Base-by-base conservation (phyloP, 129 eudicot genomes). In the Cynara cardunculus region DNA sequence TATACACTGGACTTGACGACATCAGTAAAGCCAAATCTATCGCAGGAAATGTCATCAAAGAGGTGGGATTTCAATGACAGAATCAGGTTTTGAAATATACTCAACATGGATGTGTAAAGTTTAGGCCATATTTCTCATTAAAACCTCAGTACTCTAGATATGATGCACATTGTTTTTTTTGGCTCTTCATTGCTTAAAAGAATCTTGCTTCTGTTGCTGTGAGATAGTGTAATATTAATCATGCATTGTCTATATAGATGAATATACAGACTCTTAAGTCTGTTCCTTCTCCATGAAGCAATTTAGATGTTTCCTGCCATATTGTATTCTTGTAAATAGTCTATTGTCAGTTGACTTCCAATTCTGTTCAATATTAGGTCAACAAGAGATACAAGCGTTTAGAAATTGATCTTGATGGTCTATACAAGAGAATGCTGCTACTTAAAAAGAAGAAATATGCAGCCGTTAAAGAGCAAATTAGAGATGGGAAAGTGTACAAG, bases 401-500 rank as follows among this genome's bases (percentile, higher is more conserved):
- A 78, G 99, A 96, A 83, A 96, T 96, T 84, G 99, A 96, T 86
- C 97, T 96, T 77, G 99, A 96, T 83, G 99, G 99, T 70, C 46
- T 96, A 79, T 96, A 96, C 90, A 96, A 91, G 89, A 89, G 99
- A 83, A 96, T 96, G 99, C 90, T 96, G 61, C 89, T 96, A 69
- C 93, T 96, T 78, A 96, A 96, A 91, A 96, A 96, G 87, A 96
- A 96, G 91, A 96, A 96, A 84, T 96, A 96, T 83, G 99, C 99
- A 82, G 99, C 99, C 73, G 95, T 96, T 81, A 96, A 96, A 82
- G 86, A 92, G 82, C 97, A 96, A 49, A 85, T 88, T 70, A 92
- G 82, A 86, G 93, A 89, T 83, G 98, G 92, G 27, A 85, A 81
- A 80, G 80, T 88, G 11, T 79, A 89, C 71, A 97, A 92, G 97